A percentile compares a stretch with the other conserved stretches of the same genome.
These are phyloP conservation scores for Arabis hirsuta DNA, from an alignment of 345 rosid genomes.

Conservation along the genomic window DNA sequence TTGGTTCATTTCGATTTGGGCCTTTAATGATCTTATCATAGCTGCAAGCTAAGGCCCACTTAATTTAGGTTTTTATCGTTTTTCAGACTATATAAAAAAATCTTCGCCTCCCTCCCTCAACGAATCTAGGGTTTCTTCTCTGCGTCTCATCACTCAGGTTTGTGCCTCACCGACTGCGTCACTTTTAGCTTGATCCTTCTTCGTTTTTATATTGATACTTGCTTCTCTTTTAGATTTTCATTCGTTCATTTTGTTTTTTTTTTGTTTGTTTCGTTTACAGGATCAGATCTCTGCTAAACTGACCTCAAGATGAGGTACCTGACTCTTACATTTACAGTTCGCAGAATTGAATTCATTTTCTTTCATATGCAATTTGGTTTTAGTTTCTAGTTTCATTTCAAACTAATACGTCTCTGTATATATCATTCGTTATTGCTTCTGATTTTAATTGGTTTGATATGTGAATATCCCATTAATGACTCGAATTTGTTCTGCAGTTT, in stretches of 20 bases:
- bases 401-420: not conserved
- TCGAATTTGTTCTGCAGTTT: not conserved
- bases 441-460: not conserved
- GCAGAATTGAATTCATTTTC: not conserved
- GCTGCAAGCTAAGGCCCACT: conserved; percentile 19
- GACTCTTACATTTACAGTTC: conserved; percentile 4
- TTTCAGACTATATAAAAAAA: conserved; percentile 18
- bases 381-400: not conserved
- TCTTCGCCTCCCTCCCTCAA: not conserved
- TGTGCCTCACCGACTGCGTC: conserved; percentile 8
- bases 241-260: not conserved
- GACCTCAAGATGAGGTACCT: conserved; percentile 40
- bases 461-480: not conserved
- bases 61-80: conserved; percentile 13
- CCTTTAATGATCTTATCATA: not conserved
- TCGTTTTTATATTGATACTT: conserved; percentile 11
- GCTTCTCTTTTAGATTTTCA: not conserved
- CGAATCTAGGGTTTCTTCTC: conserved; percentile 25
- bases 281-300: conserved; percentile 16
- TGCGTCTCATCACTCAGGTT: conserved; percentile 34
- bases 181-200: not conserved
- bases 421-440: not conserved
- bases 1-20: conserved; percentile 20
- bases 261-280: conserved; percentile 17
- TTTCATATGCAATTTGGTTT: not conserved